Evolutionary conservation across 148 eudicot genomes (phyloP).

Genomic region (Chenopodium formosanum): DNA sequence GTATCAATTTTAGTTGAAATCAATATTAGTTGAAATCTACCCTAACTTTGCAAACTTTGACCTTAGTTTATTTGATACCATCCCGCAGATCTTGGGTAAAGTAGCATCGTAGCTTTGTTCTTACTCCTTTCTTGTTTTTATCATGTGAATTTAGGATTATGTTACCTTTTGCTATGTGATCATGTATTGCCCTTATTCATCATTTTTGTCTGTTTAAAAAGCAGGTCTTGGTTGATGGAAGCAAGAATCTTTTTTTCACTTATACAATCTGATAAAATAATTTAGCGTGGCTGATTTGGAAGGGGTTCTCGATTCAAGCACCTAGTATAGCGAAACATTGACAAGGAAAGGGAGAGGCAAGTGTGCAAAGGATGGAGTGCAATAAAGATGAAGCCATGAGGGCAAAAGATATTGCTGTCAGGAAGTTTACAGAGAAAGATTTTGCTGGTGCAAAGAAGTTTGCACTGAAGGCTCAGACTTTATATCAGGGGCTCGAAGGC

Average conservation of each 20-base stretch:
- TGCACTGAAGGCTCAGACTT: slow-evolving; percentile 39
- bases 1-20: neutral
- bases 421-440: slow-evolving; percentile 36
- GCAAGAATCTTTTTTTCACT: neutral
- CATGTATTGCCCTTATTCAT: neutral
- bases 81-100: neutral
- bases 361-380: slow-evolving; percentile 37
- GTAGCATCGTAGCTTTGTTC: neutral
- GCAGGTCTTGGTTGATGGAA: slow-evolving; percentile 10
- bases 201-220: neutral
- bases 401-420: slow-evolving; percentile 43
- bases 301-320: slow-evolving; percentile 13
- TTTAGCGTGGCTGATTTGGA: neutral
- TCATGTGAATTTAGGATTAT: neutral
- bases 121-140: neutral
- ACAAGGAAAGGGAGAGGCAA: slow-evolving; percentile 6
- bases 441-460: slow-evolving; percentile 38
- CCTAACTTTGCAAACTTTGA: neutral
- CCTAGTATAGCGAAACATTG: neutral
- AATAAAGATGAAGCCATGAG: slow-evolving; percentile 50
- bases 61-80: neutral
- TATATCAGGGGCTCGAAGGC: slow-evolving; percentile 42
- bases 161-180: neutral
- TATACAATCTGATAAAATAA: neutral
- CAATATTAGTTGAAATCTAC: too few relatives aligned